Conservation (phyloP, 306 rosid species). For the Casuarina glauca region DNA sequence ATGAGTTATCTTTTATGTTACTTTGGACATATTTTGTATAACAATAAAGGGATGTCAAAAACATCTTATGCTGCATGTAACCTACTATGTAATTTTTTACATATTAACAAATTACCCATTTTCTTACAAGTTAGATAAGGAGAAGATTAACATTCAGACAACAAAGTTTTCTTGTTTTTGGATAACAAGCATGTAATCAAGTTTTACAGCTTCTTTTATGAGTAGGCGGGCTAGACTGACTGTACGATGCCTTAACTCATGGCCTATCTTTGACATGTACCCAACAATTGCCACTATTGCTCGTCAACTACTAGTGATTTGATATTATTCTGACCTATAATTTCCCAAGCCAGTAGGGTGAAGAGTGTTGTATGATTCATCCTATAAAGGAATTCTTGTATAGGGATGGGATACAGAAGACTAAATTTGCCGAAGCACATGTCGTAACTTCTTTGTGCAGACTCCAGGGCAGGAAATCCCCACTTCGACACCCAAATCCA, state of each 20-base stretch:
- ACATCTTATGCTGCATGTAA: too few species aligned
- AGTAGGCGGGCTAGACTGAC: not conserved
- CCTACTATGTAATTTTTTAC: too few species aligned
- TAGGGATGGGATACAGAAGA: not conserved
- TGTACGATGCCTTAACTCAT: slow-evolving; percentile 9
- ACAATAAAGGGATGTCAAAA: too few species aligned
- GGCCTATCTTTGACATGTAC: not conserved
- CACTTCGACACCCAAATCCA: too few species aligned
- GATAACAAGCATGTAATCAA: not conserved
- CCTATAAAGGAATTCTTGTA: not conserved
- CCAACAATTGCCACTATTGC: slow-evolving; percentile 4
- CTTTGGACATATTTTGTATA: too few species aligned
- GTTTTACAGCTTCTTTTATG: not conserved
- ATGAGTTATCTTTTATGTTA: too few species aligned
- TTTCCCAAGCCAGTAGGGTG: not conserved
- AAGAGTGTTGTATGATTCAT: not conserved
- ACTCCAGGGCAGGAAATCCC: not conserved
- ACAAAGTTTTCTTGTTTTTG: too few species aligned
- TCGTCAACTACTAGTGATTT: not conserved
- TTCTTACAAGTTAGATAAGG: too few species aligned
- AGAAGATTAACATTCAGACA: too few species aligned
- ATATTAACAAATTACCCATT: too few species aligned
- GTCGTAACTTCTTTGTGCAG: not conserved
- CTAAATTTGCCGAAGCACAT: not conserved
- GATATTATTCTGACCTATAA: too few species aligned